Percentiles rank a stretch among this genome's conserved stretches.
phyloP scores from a whole-genome alignment of 192 early-diverging fungal genomes.

The Backusella tarrabulga region DNA sequence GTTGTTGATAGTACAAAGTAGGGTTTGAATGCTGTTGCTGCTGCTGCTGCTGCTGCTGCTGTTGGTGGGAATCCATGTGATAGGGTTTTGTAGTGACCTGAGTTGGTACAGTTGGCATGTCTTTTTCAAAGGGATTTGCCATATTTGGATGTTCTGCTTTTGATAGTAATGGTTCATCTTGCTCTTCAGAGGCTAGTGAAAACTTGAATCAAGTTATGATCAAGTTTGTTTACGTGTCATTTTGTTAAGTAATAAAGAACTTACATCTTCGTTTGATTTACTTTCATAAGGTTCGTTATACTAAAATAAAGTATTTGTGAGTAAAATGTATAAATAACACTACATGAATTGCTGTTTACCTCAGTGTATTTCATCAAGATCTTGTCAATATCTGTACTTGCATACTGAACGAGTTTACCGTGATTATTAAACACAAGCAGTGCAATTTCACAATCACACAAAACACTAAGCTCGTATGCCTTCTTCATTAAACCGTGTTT shows the following conservation, averaged over 20 bases:
- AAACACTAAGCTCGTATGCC: constrained; percentile 90
- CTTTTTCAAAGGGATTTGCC: background rate
- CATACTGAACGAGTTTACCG: constrained; percentile 93
- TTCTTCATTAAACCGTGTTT: constrained; percentile 97
- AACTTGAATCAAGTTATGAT: constrained; percentile 16
- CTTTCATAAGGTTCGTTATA: constrained; percentile 44
- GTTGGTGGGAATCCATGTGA: background rate
- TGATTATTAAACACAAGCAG: constrained; percentile 93
- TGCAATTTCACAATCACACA: constrained; percentile 95
- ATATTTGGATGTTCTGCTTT: constrained; percentile 1
- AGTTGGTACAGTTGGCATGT: constrained; percentile 14
- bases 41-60: constrained; percentile 20
- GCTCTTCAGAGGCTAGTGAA: constrained; percentile 8
- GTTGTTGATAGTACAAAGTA: too few species aligned
- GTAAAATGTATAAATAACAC: background rate
- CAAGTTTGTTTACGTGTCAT: too few species aligned
- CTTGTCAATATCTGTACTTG: constrained; percentile 92
- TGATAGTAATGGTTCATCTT: background rate
- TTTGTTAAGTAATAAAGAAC: background rate
- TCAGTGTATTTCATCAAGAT: constrained; percentile 95
- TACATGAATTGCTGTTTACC: constrained; percentile 19
- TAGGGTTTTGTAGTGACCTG: background rate
- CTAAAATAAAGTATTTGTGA: constrained; percentile 7
- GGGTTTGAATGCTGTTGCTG: constrained; percentile 37
- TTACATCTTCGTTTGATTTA: constrained; percentile 42